phyloP scores from a whole-genome alignment of 2,329 filamentous ascomycete genomes.

The Sarocladium brachiariae region DNA sequence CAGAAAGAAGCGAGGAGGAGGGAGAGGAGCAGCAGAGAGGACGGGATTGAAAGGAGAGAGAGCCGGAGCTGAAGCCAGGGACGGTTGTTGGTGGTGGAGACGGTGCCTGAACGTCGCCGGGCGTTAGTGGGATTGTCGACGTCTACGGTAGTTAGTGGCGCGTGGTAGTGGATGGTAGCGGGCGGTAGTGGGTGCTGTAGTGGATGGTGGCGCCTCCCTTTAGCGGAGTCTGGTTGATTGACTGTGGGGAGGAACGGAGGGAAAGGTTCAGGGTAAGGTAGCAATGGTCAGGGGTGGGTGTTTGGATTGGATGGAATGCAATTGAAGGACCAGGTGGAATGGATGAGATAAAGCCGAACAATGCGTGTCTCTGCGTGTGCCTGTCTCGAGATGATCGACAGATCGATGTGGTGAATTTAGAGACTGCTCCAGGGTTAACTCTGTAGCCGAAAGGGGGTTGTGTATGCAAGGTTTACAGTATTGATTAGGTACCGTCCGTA shows the following conservation, averaged over 20 bases:
- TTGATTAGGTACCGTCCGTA: no score
- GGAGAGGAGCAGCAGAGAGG: background rate
- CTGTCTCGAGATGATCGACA: no score
- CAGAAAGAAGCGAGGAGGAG: background rate
- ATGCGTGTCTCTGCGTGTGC: no score
- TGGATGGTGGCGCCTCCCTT: slow-evolving; percentile 2
- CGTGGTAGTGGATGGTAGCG: background rate
- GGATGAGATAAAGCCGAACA: background rate
- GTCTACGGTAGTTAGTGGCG: no score
- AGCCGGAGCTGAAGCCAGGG: no score
- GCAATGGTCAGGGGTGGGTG: background rate
- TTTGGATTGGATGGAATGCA: background rate
- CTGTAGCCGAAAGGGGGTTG: background rate
- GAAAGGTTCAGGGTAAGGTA: slow-evolving; percentile 1
- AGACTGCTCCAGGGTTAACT: background rate
- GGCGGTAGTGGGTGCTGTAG: slow-evolving; percentile 3
- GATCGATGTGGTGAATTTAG: no score
- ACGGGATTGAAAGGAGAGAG: slow-evolving; percentile 1
- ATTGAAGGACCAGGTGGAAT: background rate
- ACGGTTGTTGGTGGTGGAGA: background rate
- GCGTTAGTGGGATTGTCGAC: background rate
- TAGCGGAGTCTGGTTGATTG: slow-evolving; percentile 5
- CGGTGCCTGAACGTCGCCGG: slow-evolving; percentile 2
- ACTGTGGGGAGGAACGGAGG: background rate
- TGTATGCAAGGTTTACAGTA: no score